Evolutionary conservation across 257 asterid genomes (phyloP), one percentile per base, ranked within the genome.

Genomic region (Petunia secreta): DNA sequence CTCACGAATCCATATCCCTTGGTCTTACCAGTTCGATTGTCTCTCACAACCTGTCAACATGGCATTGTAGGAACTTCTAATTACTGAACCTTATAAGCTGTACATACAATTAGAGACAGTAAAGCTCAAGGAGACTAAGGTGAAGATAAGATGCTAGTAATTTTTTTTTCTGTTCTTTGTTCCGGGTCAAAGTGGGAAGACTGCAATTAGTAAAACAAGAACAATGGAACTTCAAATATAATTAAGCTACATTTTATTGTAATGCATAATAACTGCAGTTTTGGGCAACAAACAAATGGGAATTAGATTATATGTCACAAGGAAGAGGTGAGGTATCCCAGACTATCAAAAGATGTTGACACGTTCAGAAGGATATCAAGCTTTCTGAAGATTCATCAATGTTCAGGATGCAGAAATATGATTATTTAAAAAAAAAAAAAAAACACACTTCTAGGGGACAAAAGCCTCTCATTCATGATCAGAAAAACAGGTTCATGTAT

Each of bases 11-110:
- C 99, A 67, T 86, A 95, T 80, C 98, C 99, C 82, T 85, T 90
- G 48, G 98, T 93, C 85, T 95, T 95, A 73, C 98, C 98, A 53
- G 99, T 95, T 73, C 97, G 89, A 87, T 93, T 92, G 80, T 93
- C 98, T 80, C 99, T 87, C 81, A 91, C 88, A 85, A 95, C 98
- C 97, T 95, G 80, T 59, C 77, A 44, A 46, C 84, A 87, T 55
- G 60, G 85, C 53, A 52, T 67, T 44, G n/a, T 50, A 53, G 62
- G 14, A 53, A 25, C 57, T 8, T 48, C 40, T 59, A 4, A 40
- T 3, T n/a, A 44, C 57, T 68, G 75, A 43, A 44, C 4, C 39
- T 68, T 44, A 9, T 68, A 44, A 68, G 75, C 8, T 16, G 16
- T 8, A 44, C 57, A 68, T 68, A 43, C 8, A 43, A 67, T 43